Evolutionary conservation across 2,329 filamentous ascomycete genomes (phyloP).

Genomic region (Chalaropsis ovoidea): DNA sequence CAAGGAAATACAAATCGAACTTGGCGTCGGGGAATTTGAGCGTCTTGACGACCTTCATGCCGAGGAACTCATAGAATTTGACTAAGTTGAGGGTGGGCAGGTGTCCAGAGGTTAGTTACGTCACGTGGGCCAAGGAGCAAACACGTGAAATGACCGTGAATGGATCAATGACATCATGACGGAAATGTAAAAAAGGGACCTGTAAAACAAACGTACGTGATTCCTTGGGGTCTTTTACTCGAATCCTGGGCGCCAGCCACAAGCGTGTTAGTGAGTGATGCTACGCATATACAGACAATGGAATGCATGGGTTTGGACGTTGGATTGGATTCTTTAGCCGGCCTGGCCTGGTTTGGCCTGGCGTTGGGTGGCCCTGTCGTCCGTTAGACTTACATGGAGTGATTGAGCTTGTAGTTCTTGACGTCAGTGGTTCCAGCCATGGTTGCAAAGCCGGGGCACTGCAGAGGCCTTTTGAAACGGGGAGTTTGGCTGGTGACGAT

Average conservation of each 20-base stretch:
- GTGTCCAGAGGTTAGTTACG: background rate
- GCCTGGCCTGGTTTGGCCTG: background rate
- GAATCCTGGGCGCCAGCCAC: conserved; percentile 49
- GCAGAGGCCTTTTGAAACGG: background rate
- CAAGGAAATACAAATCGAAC: conserved; percentile 93
- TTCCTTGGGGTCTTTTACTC: conserved; percentile 85
- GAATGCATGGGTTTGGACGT: background rate
- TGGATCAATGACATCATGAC: background rate
- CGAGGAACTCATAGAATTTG: conserved; percentile 89
- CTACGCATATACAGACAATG: background rate
- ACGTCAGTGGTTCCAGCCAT: conserved; percentile 64
- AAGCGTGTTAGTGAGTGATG: conserved; percentile 18
- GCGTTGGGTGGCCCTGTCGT: no score
- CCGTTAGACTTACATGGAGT: conserved; percentile 60
- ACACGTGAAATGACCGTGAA: background rate
- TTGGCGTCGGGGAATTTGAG: conserved; percentile 75
- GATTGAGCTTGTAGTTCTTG: conserved; percentile 72
- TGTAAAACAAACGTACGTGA: conserved; percentile 44
- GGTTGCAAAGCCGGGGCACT: conserved; percentile 33
- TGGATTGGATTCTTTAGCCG: background rate
- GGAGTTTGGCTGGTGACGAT: background rate
- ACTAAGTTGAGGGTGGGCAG: conserved; percentile 39
- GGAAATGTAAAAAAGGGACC: background rate
- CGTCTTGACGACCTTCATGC: conserved; percentile 74
- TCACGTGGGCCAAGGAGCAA: background rate